Percentiles rank a stretch among this genome's conserved stretches.
Conservation (phyloP, 768 basidiomycete species). For the Tulasnella sp. region DNA sequence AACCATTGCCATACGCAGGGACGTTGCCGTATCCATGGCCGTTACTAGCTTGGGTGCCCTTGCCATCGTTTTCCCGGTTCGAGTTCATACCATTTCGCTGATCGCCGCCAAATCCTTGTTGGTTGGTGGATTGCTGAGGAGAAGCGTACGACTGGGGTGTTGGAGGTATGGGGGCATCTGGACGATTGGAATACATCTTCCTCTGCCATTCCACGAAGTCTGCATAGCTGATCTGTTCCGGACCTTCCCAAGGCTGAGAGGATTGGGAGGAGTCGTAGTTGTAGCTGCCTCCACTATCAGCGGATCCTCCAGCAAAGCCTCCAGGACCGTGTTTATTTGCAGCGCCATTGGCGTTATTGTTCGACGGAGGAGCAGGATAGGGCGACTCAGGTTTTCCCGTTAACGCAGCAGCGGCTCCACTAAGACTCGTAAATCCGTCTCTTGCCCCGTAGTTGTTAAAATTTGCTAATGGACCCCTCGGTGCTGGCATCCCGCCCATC, state of each 20-base stretch:
- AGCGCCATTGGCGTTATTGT: constrained; percentile 9
- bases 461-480: constrained; percentile 1
- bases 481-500: constrained; percentile 19
- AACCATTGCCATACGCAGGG: constrained; percentile 10
- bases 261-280: neutral
- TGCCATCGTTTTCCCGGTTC: neutral
- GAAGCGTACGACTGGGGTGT: constrained; percentile 18
- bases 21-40: neutral
- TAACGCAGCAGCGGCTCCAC: constrained; percentile 13
- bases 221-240: neutral
- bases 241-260: constrained; percentile 10
- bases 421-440: neutral
- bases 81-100: neutral
- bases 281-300: neutral
- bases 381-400: constrained; percentile 11
- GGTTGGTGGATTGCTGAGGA: neutral
- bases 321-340: neutral
- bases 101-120: neutral
- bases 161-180: constrained; percentile 21
- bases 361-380: constrained; percentile 2
- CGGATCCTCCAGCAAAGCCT: neutral
- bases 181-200: constrained; percentile 13
- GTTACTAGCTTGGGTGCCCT: neutral
- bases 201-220: constrained; percentile 16
- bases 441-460: neutral